Evolutionary conservation across 2,329 filamentous ascomycete species (phyloP).

Genomic region (Chaetomiaceae sp.): DNA sequence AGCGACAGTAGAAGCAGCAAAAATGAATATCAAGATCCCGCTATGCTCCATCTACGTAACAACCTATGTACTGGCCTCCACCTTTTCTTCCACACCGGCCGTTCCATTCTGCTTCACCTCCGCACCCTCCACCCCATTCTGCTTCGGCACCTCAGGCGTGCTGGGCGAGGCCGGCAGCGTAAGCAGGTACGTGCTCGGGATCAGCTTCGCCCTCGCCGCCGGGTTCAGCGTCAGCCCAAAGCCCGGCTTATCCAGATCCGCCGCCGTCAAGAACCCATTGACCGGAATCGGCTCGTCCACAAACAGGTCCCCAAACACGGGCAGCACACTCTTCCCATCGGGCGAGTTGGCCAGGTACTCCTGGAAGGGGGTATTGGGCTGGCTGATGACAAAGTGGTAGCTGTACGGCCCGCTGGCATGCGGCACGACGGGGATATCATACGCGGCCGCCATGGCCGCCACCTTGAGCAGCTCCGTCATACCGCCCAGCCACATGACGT

Average conservation of each 20-base stretch:
- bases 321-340: conserved; percentile 82
- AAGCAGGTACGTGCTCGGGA: conserved; percentile 69
- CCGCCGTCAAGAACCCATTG: conserved; percentile 75
- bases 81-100: not conserved
- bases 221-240: conserved; percentile 88
- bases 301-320: conserved; percentile 90
- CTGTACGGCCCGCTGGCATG: conserved; percentile 92
- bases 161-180: conserved; percentile 54
- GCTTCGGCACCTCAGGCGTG: conserved; percentile 23
- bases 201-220: conserved; percentile 62
- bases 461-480: conserved; percentile 90
- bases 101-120: not conserved
- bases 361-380: conserved; percentile 90
- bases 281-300: conserved; percentile 83
- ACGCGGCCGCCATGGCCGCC: conserved; percentile 81
- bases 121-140: conserved; percentile 21
- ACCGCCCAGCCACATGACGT: conserved; percentile 96
- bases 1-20: too few relatives aligned
- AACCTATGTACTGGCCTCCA: not conserved
- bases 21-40: not conserved
- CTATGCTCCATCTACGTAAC: not conserved
- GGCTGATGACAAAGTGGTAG: conserved; percentile 93
- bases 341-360: conserved; percentile 93
- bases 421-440: conserved; percentile 92
- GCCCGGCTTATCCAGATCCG: conserved; percentile 79